Conservation (phyloP, 768 basidiomycete species). For the Botryobasidium botryosum region DNA sequence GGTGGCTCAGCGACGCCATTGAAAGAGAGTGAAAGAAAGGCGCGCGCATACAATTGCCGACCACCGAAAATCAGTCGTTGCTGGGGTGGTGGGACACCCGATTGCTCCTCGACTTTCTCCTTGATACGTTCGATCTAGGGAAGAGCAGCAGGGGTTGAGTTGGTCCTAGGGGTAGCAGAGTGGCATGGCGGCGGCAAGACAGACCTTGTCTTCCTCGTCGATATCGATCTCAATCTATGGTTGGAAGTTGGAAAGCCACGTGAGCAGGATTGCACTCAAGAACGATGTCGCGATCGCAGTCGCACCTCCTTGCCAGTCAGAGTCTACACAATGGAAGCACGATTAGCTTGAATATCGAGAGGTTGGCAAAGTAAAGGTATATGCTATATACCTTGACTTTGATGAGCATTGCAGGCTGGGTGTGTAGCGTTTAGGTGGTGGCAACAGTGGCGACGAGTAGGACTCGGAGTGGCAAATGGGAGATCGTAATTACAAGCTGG, state of each 20-base stretch:
- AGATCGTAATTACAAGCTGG: no score
- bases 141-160: not conserved
- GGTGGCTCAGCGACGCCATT: not conserved
- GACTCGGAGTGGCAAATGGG: no score
- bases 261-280: not conserved
- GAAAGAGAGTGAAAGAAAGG: not conserved
- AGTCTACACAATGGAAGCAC: slow-evolving; percentile 35
- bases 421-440: no score
- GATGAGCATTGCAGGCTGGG: no score
- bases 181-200: slow-evolving; percentile 12
- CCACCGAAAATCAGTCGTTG: slow-evolving; percentile 88
- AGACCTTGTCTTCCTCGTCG: slow-evolving; percentile 71
- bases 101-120: slow-evolving; percentile 96
- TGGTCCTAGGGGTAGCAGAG: not conserved
- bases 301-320: slow-evolving; percentile 91
- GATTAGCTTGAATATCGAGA: slow-evolving; percentile 2
- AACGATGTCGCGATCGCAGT: slow-evolving; percentile 5
- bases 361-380: slow-evolving; percentile 3
- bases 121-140: slow-evolving; percentile 80
- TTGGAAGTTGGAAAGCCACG: not conserved
- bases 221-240: slow-evolving; percentile 85
- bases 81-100: slow-evolving; percentile 90
- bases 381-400: slow-evolving; percentile 59
- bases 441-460: no score
- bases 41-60: slow-evolving; percentile 62